phyloP scores from a whole-genome alignment of 371 early-diverging fungal species.

The Mucor velutinosus region DNA sequence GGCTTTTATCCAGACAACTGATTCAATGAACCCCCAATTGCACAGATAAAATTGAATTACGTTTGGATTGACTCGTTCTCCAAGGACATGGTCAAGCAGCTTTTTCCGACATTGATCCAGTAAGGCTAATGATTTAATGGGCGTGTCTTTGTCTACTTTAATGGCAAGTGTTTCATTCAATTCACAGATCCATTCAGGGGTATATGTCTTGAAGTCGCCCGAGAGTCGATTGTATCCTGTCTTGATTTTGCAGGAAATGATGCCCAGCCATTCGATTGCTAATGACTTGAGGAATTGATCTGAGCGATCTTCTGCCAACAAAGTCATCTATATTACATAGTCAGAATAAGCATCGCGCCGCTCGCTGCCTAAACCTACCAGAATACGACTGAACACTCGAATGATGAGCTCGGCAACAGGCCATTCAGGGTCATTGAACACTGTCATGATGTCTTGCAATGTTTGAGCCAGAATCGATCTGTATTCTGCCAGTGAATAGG shows the following conservation, averaged over 20 bases:
- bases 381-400: conserved; percentile 61
- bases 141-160: conserved; percentile 20
- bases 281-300: conserved; percentile 65
- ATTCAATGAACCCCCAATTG: conserved; percentile 27
- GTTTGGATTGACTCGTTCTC: conserved; percentile 5
- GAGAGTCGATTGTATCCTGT: conserved; percentile 25
- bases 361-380: conserved; percentile 41
- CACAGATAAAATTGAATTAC: conserved; percentile 30
- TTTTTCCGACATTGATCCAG: conserved; percentile 37
- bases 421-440: conserved; percentile 89
- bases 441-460: conserved; percentile 71
- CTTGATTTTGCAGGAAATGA: conserved; percentile 60
- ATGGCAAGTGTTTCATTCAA: conserved; percentile 30
- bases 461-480: conserved; percentile 69
- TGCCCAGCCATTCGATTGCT: conserved; percentile 80
- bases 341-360: neutral
- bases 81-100: conserved; percentile 16
- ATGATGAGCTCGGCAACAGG: conserved; percentile 82
- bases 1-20: conserved; percentile 23
- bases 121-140: conserved; percentile 14
- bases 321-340: conserved; percentile 41
- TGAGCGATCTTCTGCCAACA: conserved; percentile 60
- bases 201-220: conserved; percentile 11
- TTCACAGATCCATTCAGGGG: conserved; percentile 42
- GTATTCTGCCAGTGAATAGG: conserved; percentile 71